Conservation (phyloP, 1,284 basidiomycete genomes). For the Cryptococcus wingfieldii region DNA sequence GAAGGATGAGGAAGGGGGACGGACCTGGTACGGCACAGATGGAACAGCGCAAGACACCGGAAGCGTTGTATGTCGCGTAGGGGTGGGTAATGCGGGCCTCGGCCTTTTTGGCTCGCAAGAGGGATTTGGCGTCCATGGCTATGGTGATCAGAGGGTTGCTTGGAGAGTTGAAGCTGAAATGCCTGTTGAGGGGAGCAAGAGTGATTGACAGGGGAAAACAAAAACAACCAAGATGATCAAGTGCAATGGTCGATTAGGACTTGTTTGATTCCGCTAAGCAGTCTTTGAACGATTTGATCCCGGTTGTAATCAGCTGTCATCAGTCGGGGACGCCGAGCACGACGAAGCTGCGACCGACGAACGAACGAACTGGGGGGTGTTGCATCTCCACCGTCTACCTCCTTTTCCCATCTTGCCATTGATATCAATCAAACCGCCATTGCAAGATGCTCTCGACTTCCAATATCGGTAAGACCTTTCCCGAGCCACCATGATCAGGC, state of each 20-base stretch:
- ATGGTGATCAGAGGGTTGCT: not conserved
- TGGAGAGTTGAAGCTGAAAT: too few species aligned
- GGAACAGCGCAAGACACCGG: constrained; percentile 43
- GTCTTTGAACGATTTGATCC: too few species aligned
- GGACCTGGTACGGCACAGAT: constrained; percentile 47
- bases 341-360: too few species aligned
- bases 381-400: too few species aligned
- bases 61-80: constrained; percentile 38
- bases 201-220: too few species aligned
- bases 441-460: not conserved
- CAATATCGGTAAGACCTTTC: not conserved
- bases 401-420: not conserved
- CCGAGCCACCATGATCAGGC: not conserved
- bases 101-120: constrained; percentile 48
- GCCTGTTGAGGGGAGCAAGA: too few species aligned
- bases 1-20: constrained; percentile 4
- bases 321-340: too few species aligned
- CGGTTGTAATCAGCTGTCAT: too few species aligned
- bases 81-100: constrained; percentile 41
- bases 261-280: too few species aligned
- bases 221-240: too few species aligned
- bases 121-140: constrained; percentile 45
- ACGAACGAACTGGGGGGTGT: too few species aligned
- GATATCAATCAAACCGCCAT: not conserved
- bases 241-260: too few species aligned